Base-by-base conservation (phyloP, 164 flowering plant genomes). In the Buxus sempervirens region DNA sequence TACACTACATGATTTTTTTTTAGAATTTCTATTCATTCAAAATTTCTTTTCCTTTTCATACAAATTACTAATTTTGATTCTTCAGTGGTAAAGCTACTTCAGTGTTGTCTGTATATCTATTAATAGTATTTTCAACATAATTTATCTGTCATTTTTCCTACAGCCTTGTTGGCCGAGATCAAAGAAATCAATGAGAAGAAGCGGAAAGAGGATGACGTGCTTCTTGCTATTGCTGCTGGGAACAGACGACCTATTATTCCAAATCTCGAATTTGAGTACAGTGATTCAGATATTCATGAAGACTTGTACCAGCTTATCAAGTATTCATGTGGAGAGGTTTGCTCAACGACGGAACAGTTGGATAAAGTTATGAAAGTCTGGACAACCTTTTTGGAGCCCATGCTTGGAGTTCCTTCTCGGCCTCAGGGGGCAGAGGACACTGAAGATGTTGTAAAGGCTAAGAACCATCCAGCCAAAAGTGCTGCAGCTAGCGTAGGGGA, bases 281-380 rank as follows among this genome's bases (percentile, higher is more conserved):
- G 82, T 65, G 98, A 89, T 82, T 65, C 82, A 25, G 91, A 83
- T 23, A 82, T 95, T 65, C 94, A 92, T 71, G 97, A 92, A 76
- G 96, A 92, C 70, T 57, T 95, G 8, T 90, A 88, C 72, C 87
- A 87, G 73, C 86, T 91, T 14, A 82, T 91, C 55, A 90, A 88
- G 63, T 90, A 82, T 78, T 85, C 90, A 24, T 88, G 94, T 76
- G 86, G 80, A 49, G 96, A 95, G 80, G 84, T 86, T 67, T 89
- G 94, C 79, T 71, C 96, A 14, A 61, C 77, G n/a, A 79, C 81
- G 45, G 97, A 96, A 63, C 96, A 90, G 78, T 67, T 85, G 71
- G 90, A 89, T 73, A 95, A 85, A 77, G 93, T 91, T 45, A 85
- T 90, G 98, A 90, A 82, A 80, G 73, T 95, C n/a, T 95, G 98